phyloP scores from a whole-genome alignment of 805 yeast genomes.

The Phaffomyces thermotolerans region DNA sequence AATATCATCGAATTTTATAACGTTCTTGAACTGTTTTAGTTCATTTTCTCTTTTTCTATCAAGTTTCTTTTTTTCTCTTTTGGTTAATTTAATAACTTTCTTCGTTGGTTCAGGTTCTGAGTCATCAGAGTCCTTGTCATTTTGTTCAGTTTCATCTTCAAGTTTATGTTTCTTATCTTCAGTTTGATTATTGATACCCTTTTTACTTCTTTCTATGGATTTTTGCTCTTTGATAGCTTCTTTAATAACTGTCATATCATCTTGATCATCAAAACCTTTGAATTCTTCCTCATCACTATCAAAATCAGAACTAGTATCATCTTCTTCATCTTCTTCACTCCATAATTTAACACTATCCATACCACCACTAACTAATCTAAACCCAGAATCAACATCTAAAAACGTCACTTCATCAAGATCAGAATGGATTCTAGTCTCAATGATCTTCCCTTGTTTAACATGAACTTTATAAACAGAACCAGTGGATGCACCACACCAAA shows the following conservation, averaged over 20 bases:
- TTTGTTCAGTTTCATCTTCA: constrained; percentile 13
- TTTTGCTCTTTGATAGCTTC: constrained; percentile 14
- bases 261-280: constrained; percentile 9
- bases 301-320: constrained; percentile 3
- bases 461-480: constrained; percentile 68
- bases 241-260: constrained; percentile 19
- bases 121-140: constrained; percentile 1
- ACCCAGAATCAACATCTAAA: constrained; percentile 75
- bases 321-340: constrained; percentile 37
- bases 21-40: too few relatives aligned
- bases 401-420: constrained; percentile 64
- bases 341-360: constrained; percentile 79
- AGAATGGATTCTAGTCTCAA: constrained; percentile 63
- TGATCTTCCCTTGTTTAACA: constrained; percentile 52
- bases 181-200: constrained; percentile 1
- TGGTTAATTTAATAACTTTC: too few relatives aligned
- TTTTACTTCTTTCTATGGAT: constrained; percentile 3
- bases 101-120: too few relatives aligned
- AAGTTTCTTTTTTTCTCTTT: constrained; percentile 13
- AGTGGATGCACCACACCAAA: constrained; percentile 77
- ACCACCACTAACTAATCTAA: constrained; percentile 74
- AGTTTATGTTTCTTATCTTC: constrained; percentile 5
- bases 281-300: constrained; percentile 4
- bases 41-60: constrained; percentile 25
- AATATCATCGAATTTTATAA: too few relatives aligned